Evolutionary conservation across 73 alveolate species (phyloP), one percentile per base, ranked within the genome.

Genomic region (Paramecium primaurelia): DNA sequence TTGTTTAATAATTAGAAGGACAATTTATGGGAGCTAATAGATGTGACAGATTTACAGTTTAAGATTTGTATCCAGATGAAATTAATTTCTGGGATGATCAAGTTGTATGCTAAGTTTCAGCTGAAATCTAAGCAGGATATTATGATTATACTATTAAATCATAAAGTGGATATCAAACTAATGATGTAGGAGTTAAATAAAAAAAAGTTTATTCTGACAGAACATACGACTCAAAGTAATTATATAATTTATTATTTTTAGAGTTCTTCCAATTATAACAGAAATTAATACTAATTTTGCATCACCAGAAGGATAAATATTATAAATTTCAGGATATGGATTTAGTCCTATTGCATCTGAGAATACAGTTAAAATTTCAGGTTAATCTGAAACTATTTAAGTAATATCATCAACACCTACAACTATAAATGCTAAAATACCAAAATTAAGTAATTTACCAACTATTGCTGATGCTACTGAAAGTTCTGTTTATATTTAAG

Each of bases 31-130:
- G 75, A 42, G 47, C 30, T 0, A 44, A 80, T 12, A 80, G 91
- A 80, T 80, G 91, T 47, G 91, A 80, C n/a, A 80, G 91, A 47
- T 80, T 80, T 32, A 44, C 47, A 25, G 20, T 80, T 20, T 22
- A 45, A 80, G 91, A 80, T 49, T 12, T 5, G 22, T 80, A 49
- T 28, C 77, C 77, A 25, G 91, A 80, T 45, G 91, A 80, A 22
- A 80, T 80, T 18, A 45, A 45, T 49, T 80, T 28, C 16, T 80
- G 73, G 71, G 91, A 49, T 45, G 91, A 80, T 80, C 18, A 26
- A 11, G 91, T 80, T 3, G 91, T 47, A 47, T 80, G 91, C 18
- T 12, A 80, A 7, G 91, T 80, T 0, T 80, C 91, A 45, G 91
- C 77, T 80, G 75, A 80, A 25, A 80, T 80, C 34, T 12, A 49